Conservation (phyloP, 352 stramenopile genomes). For the Phytophthora chlamydospora region DNA sequence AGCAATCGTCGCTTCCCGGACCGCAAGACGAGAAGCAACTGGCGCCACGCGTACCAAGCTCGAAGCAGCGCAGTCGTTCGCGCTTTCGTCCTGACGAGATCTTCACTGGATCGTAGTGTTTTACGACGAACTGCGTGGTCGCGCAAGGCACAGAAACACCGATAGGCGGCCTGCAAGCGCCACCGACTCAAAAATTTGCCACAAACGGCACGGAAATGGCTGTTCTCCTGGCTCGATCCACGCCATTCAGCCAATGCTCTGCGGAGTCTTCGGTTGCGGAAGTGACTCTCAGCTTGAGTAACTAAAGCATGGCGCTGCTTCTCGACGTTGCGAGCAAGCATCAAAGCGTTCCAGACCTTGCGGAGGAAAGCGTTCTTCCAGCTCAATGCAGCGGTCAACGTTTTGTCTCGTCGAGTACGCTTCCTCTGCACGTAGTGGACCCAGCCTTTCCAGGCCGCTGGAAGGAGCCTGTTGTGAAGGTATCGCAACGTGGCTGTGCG, state of each 20-base stretch:
- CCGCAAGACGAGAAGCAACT: conserved; percentile 39
- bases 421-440: conserved; percentile 8
- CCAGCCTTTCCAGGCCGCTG: conserved; percentile 36
- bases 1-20: conserved; percentile 24
- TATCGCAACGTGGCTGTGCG: conserved; percentile 31
- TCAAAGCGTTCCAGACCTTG: conserved; percentile 36
- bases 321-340: conserved; percentile 10
- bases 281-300: conserved; percentile 20
- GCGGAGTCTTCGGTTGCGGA: conserved; percentile 2
- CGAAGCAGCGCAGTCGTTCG: conserved; percentile 14
- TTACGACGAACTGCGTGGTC: conserved; percentile 12
- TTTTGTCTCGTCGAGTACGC: conserved; percentile 2
- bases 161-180: conserved; percentile 45
- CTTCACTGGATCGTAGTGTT: conserved; percentile 8
- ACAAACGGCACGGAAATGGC: conserved; percentile 28
- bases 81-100: conserved; percentile 11
- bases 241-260: conserved; percentile 26
- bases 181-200: conserved; percentile 38
- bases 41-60: conserved; percentile 46
- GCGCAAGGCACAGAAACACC: conserved; percentile 38
- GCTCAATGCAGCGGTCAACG: neutral
- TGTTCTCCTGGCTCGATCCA: conserved; percentile 7
- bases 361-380: conserved; percentile 35
- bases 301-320: conserved; percentile 1
- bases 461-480: conserved; percentile 36